Evolutionary conservation across 2,329 filamentous ascomycete species (phyloP).

Genomic region (Trichoderma afroharzianum): DNA sequence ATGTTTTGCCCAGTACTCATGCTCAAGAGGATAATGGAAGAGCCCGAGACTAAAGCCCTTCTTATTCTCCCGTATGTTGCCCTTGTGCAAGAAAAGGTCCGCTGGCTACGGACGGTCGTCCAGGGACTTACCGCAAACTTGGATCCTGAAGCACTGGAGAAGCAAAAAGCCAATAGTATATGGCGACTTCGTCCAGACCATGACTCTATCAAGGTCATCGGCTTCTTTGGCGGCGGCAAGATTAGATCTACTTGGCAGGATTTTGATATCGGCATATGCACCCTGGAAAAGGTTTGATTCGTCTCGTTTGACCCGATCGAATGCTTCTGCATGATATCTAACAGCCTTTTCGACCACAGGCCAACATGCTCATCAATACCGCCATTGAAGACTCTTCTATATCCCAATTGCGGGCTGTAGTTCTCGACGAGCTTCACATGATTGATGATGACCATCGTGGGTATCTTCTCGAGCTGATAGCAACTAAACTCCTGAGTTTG

Average conservation of each 20-base stretch:
- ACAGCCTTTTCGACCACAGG: conserved; percentile 45
- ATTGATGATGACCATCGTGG: conserved; percentile 72
- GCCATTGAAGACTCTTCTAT: conserved; percentile 69
- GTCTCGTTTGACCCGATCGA: not conserved
- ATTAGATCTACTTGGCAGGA: conserved; percentile 65
- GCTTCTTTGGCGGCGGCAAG: conserved; percentile 72
- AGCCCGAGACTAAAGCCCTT: conserved; percentile 63
- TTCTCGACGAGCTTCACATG: conserved; percentile 80
- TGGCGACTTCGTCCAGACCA: conserved; percentile 56
- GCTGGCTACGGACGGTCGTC: conserved; percentile 67
- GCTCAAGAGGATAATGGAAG: conserved; percentile 65
- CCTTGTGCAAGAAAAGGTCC: conserved; percentile 74
- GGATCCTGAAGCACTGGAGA: conserved; percentile 29
- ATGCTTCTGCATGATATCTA: not conserved
- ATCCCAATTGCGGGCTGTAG: conserved; percentile 60
- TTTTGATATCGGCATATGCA: conserved; percentile 75
- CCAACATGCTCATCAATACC: conserved; percentile 69
- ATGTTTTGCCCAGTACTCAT: conserved; percentile 54
- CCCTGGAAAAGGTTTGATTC: conserved; percentile 62
- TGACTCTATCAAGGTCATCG: conserved; percentile 61
- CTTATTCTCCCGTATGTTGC: conserved; percentile 75
- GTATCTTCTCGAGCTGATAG: conserved; percentile 70
- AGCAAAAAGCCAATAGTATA: conserved; percentile 36
- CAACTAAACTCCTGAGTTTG: conserved; percentile 68
- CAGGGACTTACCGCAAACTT: conserved; percentile 48